These are phyloP conservation scores for Melanopsichium pennsylvanicum DNA, from an alignment of 1,284 basidiomycete genomes.

Conservation along the genomic window DNA sequence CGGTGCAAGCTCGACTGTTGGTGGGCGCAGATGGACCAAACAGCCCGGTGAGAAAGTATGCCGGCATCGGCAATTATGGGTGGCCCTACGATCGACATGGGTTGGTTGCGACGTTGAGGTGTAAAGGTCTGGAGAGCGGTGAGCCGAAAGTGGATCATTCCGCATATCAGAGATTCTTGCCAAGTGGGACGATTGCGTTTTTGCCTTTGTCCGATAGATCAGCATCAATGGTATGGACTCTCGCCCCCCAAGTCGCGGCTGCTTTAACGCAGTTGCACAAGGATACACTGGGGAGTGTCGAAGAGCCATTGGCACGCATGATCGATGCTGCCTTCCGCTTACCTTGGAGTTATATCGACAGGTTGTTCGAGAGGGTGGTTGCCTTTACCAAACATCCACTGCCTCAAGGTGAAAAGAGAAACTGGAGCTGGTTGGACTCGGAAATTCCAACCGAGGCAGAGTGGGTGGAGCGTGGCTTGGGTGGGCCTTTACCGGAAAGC, in stretches of 20 bases:
- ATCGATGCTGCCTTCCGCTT: conserved; percentile 92
- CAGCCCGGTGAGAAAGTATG: conserved; percentile 88
- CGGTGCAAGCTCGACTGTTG: conserved; percentile 67
- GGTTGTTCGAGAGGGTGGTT: conserved; percentile 73
- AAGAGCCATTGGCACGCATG: conserved; percentile 75
- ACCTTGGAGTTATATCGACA: conserved; percentile 77
- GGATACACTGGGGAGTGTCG: conserved; percentile 24
- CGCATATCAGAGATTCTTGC: conserved; percentile 93
- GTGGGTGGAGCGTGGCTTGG: conserved; percentile 33
- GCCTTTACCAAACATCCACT: conserved; percentile 67
- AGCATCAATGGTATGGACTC: conserved; percentile 95
- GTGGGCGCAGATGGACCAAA: conserved; percentile 95
- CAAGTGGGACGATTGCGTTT: conserved; percentile 90
- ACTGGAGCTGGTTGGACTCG: conserved; percentile 47
- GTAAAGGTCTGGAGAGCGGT: conserved; percentile 27
- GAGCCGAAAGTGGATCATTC: conserved; percentile 67
- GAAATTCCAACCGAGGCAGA: conserved; percentile 36
- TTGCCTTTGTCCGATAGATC: conserved; percentile 72
- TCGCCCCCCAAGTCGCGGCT: conserved; percentile 78
- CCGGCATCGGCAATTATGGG: conserved; percentile 85
- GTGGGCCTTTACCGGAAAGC: conserved; percentile 42
- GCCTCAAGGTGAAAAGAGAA: conserved; percentile 1
- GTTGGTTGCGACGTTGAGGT: conserved; percentile 82
- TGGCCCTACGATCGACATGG: conserved; percentile 91
- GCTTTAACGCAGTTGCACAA: conserved; percentile 76